Percentiles rank a stretch among this genome's conserved stretches.
phyloP scores from a whole-genome alignment of 345 rosid genomes.

The Conringia planisiliqua region DNA sequence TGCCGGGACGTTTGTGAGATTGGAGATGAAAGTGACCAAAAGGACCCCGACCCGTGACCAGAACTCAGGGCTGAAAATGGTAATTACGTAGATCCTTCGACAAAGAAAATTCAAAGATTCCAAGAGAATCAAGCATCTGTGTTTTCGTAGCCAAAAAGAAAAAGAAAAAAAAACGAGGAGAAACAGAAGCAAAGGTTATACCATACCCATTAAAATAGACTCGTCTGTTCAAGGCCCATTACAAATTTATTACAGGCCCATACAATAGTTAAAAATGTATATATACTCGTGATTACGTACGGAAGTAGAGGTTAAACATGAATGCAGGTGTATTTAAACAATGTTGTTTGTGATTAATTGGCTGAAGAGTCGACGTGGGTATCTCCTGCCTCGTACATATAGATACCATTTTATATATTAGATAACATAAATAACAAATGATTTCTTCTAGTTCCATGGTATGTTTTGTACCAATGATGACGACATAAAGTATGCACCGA shows the following conservation, averaged over 20 bases:
- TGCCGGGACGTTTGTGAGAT: constrained; percentile 26
- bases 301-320: too few relatives aligned
- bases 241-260: background rate
- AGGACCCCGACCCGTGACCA: background rate
- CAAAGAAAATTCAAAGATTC: constrained; percentile 18
- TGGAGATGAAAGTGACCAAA: constrained; percentile 2
- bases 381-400: background rate
- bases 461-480: background rate
- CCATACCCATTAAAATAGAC: background rate
- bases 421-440: background rate
- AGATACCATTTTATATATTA: too few relatives aligned
- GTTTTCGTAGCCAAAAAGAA: background rate
- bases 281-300: too few relatives aligned
- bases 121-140: constrained; percentile 16
- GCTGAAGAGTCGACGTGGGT: background rate
- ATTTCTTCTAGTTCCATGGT: background rate
- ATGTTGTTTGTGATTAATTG: too few relatives aligned
- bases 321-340: too few relatives aligned
- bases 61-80: background rate
- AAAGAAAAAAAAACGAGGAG: background rate
- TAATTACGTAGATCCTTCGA: background rate
- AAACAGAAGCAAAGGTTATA: background rate
- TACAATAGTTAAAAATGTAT: too few relatives aligned
- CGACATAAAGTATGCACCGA: background rate
- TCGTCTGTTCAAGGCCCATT: background rate